Percentiles rank a stretch among this genome's conserved stretches.
Evolutionary conservation across 176 grass and related monocot genomes (phyloP).

Genomic region (Dendrocalamus sinicus): DNA sequence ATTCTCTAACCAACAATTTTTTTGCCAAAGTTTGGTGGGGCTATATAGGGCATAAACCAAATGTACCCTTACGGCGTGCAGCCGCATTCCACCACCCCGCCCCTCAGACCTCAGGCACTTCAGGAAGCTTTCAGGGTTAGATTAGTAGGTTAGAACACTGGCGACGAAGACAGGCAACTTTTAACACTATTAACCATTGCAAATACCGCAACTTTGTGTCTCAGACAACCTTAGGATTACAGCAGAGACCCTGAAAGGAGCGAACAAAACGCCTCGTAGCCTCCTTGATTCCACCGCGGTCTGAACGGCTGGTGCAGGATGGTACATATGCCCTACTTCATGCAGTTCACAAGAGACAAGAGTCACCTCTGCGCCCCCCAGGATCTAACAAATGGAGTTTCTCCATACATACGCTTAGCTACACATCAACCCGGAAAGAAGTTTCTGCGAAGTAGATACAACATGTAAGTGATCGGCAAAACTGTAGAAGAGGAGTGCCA

Average conservation of each 20-base stretch:
- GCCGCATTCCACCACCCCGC: too few relatives aligned
- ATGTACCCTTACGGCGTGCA: neutral
- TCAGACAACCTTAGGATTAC: constrained; percentile 42
- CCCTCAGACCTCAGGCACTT: neutral
- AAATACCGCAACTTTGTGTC: constrained; percentile 26
- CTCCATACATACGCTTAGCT: constrained; percentile 37
- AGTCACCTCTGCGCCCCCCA: neutral
- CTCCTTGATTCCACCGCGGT: neutral
- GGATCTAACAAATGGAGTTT: constrained; percentile 23
- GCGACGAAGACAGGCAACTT: neutral
- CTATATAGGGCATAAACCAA: neutral
- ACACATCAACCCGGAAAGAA: constrained; percentile 25
- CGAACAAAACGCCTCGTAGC: constrained; percentile 25
- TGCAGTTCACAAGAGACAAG: neutral
- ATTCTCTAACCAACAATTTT: neutral
- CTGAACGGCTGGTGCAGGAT: neutral
- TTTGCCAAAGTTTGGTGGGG: neutral
- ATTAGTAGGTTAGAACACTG: neutral
- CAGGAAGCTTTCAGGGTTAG: too few relatives aligned
- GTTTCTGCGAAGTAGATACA: constrained; percentile 24
- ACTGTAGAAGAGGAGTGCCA: neutral
- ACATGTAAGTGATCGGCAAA: neutral
- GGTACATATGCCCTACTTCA: neutral
- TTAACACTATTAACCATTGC: constrained; percentile 33
- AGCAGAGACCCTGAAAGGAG: constrained; percentile 16